Evolutionary conservation across 805 yeast species (phyloP), one percentile per base, ranked within the genome.

Genomic region (Pichia californica): DNA sequence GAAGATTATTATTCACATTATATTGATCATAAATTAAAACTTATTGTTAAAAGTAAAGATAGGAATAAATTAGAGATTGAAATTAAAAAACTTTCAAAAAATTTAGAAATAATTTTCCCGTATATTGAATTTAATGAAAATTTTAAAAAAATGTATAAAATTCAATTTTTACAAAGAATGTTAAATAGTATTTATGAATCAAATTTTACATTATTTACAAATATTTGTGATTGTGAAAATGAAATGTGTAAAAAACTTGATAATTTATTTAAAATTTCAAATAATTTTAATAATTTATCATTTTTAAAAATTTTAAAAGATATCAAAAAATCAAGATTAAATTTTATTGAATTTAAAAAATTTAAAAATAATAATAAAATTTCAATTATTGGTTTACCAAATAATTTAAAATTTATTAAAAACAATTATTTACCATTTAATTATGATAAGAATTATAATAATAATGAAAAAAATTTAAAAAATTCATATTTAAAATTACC

Each of bases 201-300:
- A 7, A 16, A 33, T 35, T 41, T 34, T 28, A 28, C 44, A 6
- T n/a, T 30, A 19, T 35, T 14, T 27, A 41, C 39, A 5, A 41
- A 41, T 20, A 41, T 41, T 10, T n/a, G 18, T 14, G 45, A 42
- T 19, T 37, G 45, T 37, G 45, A 42, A 23, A n/a, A 18, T 19
- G 45, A 42, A 32, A 18, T 36, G 14, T 13, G 10, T 3, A 16
- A 14, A 5, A 5, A 9, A 14, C 15, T 41, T 14, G 40, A 36
- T 28, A 7, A 9, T 3, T 3, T 40, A 4, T 25, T 14, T 32
- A 16, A 18, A 37, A 31, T 14, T 7, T 28, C n/a, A n/a, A n/a
- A n/a, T n/a, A n/a, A n/a, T n/a, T n/a, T n/a, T n/a, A n/a, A n/a
- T n/a, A n/a, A n/a, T n/a, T n/a, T n/a, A n/a, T n/a, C n/a, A n/a